These are phyloP conservation scores for Lonicera japonica DNA, from an alignment of 129 eudicot genomes.

Conservation along the genomic window DNA sequence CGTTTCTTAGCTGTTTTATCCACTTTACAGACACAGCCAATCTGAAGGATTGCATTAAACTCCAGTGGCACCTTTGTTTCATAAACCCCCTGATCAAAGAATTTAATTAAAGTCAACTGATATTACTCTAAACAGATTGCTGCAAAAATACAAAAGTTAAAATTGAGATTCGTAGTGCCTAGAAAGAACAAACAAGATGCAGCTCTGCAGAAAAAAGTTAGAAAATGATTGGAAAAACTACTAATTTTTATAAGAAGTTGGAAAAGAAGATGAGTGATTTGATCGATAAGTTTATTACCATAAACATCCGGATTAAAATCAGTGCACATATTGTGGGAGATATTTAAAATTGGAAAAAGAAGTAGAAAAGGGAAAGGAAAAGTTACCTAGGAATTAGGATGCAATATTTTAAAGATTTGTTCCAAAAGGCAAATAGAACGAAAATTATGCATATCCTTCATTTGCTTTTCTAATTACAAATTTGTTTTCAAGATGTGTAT, in stretches of 20 bases:
- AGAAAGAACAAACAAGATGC: not conserved
- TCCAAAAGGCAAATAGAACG: not conserved
- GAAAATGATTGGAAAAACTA: too few relatives aligned
- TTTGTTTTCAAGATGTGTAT: not conserved
- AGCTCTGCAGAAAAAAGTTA: too few relatives aligned
- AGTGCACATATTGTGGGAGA: not conserved
- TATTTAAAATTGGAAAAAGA: not conserved
- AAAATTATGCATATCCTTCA: too few relatives aligned
- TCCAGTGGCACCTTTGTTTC: constrained; percentile 79
- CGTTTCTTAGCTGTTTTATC: constrained; percentile 77
- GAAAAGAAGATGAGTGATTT: too few relatives aligned
- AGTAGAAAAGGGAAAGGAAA: not conserved
- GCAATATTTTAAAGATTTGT: not conserved
- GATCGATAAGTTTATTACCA: too few relatives aligned
- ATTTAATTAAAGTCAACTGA: not conserved
- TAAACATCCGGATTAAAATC: too few relatives aligned
- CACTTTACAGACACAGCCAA: constrained; percentile 98
- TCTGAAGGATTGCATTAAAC: constrained; percentile 70
- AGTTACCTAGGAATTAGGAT: not conserved
- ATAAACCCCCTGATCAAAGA: constrained; percentile 72
- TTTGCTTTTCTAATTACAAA: not conserved
- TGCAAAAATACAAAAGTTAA: constrained; percentile 6
- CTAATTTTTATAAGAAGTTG: too few relatives aligned
- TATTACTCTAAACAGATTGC: not conserved
- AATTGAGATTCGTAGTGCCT: constrained; percentile 4